Evolutionary conservation across 139 green algal genomes (phyloP).

Genomic region (Pleodorina starrii): DNA sequence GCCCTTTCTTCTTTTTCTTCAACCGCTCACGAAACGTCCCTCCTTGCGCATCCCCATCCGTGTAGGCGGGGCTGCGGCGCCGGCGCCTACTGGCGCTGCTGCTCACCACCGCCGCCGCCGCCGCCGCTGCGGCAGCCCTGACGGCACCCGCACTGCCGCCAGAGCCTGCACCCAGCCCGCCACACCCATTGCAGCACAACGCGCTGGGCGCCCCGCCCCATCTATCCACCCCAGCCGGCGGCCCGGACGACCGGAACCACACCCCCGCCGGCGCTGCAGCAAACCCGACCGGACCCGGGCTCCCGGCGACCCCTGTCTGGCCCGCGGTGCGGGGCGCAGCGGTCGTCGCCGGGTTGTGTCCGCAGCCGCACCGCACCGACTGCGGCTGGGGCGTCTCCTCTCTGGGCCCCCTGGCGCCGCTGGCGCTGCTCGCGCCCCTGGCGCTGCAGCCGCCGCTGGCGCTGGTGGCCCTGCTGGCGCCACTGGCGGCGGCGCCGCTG

Average conservation of each 20-base stretch:
- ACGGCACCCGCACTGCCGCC: neutral
- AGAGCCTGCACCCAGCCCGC: neutral
- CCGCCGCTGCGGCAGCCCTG: no score
- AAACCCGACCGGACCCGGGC: neutral
- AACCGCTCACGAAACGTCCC: no score
- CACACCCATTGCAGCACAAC: neutral
- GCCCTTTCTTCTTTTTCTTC: no score
- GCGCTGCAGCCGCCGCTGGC: neutral
- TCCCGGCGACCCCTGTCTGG: neutral
- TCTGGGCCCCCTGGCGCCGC: neutral
- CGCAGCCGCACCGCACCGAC: neutral
- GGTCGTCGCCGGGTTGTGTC: neutral
- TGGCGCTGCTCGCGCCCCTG: neutral
- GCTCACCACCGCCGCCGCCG: neutral
- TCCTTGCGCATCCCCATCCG: neutral
- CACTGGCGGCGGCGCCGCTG: neutral
- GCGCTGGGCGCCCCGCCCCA: neutral
- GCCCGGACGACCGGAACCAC: neutral
- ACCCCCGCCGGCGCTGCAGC: neutral
- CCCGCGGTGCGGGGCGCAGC: neutral
- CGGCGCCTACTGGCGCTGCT: neutral
- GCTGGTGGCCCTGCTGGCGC: neutral
- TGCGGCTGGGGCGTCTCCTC: conserved; percentile 9
- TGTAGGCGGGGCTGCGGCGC: neutral
- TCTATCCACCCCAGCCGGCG: no score